Evolutionary conservation across 768 basidiomycete genomes (phyloP).

Genomic region (Boletus vinaceobasis): DNA sequence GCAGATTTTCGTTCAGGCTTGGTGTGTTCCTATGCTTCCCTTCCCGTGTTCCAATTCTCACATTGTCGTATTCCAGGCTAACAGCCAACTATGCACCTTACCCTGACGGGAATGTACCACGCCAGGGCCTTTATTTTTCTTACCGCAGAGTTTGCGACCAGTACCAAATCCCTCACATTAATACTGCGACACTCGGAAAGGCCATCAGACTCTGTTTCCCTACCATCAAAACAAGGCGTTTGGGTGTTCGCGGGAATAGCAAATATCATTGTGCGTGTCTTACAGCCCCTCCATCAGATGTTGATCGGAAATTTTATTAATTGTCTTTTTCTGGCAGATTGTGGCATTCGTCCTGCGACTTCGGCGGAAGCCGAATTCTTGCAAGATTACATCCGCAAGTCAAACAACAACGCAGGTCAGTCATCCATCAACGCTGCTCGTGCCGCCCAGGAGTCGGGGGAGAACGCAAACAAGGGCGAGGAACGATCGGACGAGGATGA

Average conservation of each 20-base stretch:
- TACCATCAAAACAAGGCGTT: conserved; percentile 89
- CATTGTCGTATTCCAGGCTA: conserved; percentile 51
- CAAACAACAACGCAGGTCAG: conserved; percentile 81
- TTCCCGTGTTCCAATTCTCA: conserved; percentile 18
- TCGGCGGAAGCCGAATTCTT: conserved; percentile 89
- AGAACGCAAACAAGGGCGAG: conserved; percentile 55
- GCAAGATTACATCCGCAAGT: conserved; percentile 88
- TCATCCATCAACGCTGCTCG: conserved; percentile 73
- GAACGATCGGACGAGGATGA: conserved; percentile 82
- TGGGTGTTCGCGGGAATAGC: conserved; percentile 91
- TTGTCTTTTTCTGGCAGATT: conserved; percentile 52
- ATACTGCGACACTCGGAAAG: conserved; percentile 93
- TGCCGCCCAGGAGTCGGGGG: conserved; percentile 66
- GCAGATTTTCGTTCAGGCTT: conserved; percentile 90
- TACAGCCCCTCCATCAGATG: conserved; percentile 32
- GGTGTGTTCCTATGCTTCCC: conserved; percentile 48
- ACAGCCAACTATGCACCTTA: conserved; percentile 88
- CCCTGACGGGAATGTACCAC: conserved; percentile 89
- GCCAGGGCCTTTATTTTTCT: conserved; percentile 92
- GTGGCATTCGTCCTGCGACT: conserved; percentile 89
- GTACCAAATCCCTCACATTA: conserved; percentile 91
- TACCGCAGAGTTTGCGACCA: conserved; percentile 89
- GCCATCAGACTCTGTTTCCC: conserved; percentile 92
- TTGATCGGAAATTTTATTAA: conserved; percentile 30
- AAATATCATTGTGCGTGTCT: conserved; percentile 86